Conservation (phyloP, 2,329 filamentous ascomycete species). For the Exophiala dermatitidis region DNA sequence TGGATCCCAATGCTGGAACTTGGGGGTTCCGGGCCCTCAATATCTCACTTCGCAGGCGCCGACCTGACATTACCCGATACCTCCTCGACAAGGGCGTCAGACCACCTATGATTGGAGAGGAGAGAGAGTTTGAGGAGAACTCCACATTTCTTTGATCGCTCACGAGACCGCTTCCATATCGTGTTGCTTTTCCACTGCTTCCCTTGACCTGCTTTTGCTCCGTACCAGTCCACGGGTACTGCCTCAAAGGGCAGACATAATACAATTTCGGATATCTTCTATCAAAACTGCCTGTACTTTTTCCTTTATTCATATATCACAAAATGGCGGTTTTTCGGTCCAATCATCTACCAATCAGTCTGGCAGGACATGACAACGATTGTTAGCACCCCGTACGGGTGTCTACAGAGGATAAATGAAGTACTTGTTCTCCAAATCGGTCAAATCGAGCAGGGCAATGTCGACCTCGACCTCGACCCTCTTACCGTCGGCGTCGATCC, state of each 20-base stretch:
- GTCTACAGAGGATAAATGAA: constrained; percentile 34
- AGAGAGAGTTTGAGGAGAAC: not conserved
- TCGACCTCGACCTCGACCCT: constrained; percentile 31
- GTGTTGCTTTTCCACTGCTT: too few species aligned
- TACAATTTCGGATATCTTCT: too few species aligned
- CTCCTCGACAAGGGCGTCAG: not conserved
- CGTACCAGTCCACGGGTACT: too few species aligned
- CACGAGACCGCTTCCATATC: not conserved
- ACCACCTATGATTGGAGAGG: not conserved
- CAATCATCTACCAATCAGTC: not conserved
- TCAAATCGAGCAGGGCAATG: constrained; percentile 31
- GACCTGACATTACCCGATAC: not conserved
- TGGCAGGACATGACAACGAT: not conserved
- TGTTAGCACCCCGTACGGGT: not conserved
- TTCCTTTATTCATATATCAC: too few species aligned
- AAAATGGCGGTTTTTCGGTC: not conserved
- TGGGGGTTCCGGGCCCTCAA: constrained; percentile 2
- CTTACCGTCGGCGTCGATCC: constrained; percentile 28
- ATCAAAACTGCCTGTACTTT: too few species aligned
- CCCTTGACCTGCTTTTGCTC: too few species aligned
- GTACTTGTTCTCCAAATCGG: constrained; percentile 36
- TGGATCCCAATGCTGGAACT: constrained; percentile 1
- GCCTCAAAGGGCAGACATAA: too few species aligned
- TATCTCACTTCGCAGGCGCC: not conserved
- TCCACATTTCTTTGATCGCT: not conserved